Base-by-base conservation (phyloP, 2,329 filamentous ascomycete genomes). In the Phaeosphaeriaceae sp. region DNA sequence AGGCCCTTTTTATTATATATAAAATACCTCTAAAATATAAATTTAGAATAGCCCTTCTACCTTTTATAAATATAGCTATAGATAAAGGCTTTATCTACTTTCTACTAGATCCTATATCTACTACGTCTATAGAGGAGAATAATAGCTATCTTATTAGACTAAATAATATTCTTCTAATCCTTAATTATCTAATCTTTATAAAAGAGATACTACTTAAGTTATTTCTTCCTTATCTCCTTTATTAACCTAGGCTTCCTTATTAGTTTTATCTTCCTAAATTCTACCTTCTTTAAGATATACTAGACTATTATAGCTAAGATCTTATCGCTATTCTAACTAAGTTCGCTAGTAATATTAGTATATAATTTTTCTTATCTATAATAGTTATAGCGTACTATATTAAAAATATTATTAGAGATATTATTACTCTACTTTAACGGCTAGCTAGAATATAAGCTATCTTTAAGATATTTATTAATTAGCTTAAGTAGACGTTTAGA, bases 141-240 rank as follows among this genome's bases (percentile, higher is more conserved):
- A n/a, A n/a, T n/a, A n/a, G n/a, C n/a, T n/a, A n/a, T n/a, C n/a
- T n/a, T n/a, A n/a, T 54, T 34, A 52, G 18, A 29, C 51, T 16
- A 55, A 18, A 55, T 55, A 30, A 53, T 39, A 29, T 55, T 48
- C 30, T 49, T 54, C 50, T 16, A 59, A 40, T 52, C 37, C 43
- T 59, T n/a, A n/a, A n/a, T n/a, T n/a, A n/a, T n/a, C n/a, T n/a
- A n/a, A n/a, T n/a, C n/a, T n/a, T n/a, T n/a, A n/a, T n/a, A n/a
- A n/a, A n/a, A n/a, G n/a, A n/a, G n/a, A n/a, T n/a, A n/a, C n/a
- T n/a, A n/a, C n/a, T n/a, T n/a, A n/a, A n/a, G n/a, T n/a, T n/a
- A n/a, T n/a, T n/a, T n/a, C n/a, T n/a, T n/a, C n/a, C n/a, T n/a
- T n/a, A n/a, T n/a, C n/a, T n/a, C n/a, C n/a, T n/a, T n/a, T n/a